Evolutionary conservation across 1,139 yeast genomes (phyloP).

Genomic region (Groenewaldozyma auringiensis): DNA sequence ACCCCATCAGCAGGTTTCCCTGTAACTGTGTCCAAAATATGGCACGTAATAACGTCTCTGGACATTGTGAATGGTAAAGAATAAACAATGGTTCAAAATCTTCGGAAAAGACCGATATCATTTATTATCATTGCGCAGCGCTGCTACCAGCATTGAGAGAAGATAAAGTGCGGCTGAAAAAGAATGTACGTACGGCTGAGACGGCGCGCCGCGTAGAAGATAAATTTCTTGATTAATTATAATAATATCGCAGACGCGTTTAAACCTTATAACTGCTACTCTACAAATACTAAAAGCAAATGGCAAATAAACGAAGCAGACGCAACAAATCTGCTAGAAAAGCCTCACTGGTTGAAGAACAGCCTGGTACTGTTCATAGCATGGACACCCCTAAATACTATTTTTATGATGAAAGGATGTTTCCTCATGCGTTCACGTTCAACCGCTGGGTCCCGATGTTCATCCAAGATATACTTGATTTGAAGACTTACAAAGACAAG

Average conservation of each 20-base stretch:
- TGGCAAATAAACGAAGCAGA: too few relatives aligned
- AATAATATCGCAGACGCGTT: too few relatives aligned
- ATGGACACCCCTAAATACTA: neutral
- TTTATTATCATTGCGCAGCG: neutral
- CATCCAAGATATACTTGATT: slow-evolving; percentile 14
- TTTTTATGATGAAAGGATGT: slow-evolving; percentile 14
- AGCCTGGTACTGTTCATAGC: neutral
- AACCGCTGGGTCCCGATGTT: slow-evolving; percentile 21
- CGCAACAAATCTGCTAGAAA: too few relatives aligned
- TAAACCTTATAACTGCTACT: too few relatives aligned
- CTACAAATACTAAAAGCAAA: too few relatives aligned
- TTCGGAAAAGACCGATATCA: neutral
- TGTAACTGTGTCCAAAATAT: slow-evolving; percentile 72
- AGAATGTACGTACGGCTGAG: too few relatives aligned
- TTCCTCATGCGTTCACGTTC: slow-evolving; percentile 15
- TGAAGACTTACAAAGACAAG: slow-evolving; percentile 12
- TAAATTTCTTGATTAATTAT: too few relatives aligned
- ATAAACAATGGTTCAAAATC: neutral
- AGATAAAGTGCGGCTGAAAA: too few relatives aligned
- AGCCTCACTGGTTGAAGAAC: too few relatives aligned
- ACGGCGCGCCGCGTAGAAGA: too few relatives aligned
- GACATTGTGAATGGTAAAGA: slow-evolving; percentile 5
- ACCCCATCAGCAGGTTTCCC: slow-evolving; percentile 76
- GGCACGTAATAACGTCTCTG: slow-evolving; percentile 55
- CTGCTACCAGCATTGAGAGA: too few relatives aligned